Percentiles rank a stretch among this genome's conserved stretches.
phyloP scores from a whole-genome alignment of 2,329 filamentous ascomycete genomes.

The Trichoderma sp. region DNA sequence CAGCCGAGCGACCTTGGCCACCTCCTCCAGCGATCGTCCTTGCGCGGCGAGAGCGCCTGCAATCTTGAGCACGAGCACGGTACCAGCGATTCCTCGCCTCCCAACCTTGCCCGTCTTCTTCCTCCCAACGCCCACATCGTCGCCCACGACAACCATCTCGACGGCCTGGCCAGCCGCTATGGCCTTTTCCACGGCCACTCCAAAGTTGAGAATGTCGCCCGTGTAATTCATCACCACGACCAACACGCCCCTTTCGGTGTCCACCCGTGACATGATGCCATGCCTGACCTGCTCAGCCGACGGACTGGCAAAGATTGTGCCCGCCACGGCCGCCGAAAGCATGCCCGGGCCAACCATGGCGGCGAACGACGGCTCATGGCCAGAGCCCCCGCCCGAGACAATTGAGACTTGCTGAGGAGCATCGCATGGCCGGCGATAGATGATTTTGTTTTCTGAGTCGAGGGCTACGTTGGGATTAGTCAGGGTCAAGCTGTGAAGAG shows the following conservation, averaged over 20 bases:
- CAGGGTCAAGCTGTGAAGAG: conserved; percentile 72
- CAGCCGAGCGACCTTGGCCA: conserved; percentile 67
- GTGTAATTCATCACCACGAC: conserved; percentile 98
- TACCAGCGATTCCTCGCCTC: conserved; percentile 84
- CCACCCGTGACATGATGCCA: conserved; percentile 70
- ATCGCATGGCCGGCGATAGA: conserved; percentile 65
- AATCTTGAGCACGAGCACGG: conserved; percentile 88
- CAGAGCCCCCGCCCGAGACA: conserved; percentile 83
- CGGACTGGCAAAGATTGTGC: conserved; percentile 82
- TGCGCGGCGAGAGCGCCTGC: conserved; percentile 75
- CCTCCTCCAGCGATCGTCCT: conserved; percentile 65
- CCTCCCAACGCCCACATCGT: conserved; percentile 87
- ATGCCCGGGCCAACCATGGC: conserved; percentile 81
- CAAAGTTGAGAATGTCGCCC: conserved; percentile 86
- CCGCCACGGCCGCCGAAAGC: conserved; percentile 76
- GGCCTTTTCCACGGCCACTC: conserved; percentile 89
- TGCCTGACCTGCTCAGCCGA: conserved; percentile 77
- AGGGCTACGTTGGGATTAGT: conserved; percentile 82
- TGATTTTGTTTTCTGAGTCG: conserved; percentile 75
- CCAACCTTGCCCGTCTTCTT: conserved; percentile 86
- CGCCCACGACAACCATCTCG: conserved; percentile 88
- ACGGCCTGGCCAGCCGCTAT: conserved; percentile 72
- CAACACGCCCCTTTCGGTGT: conserved; percentile 69
- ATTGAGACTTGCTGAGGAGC: conserved; percentile 68
- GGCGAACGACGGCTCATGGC: conserved; percentile 85